Base-by-base conservation (phyloP, 805 yeast genomes). In the Starmerella lactis-condensi region DNA sequence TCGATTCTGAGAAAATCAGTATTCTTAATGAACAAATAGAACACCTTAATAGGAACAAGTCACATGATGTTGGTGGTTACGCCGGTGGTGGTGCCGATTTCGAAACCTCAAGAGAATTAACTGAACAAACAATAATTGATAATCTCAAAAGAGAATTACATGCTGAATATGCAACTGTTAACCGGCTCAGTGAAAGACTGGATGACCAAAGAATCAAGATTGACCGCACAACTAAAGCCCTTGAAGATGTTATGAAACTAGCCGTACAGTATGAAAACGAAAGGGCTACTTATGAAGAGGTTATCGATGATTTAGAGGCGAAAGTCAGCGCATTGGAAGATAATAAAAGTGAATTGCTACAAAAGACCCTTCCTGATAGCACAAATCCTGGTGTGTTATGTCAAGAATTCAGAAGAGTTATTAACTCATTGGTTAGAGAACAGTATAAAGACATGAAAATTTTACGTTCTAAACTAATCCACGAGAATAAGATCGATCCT, bases 171-270 rank as follows among this genome's bases (percentile, higher is more conserved):
- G 8, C 24, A 20, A 37, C 43, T 5, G 39, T 44, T 1, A 34
- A 32, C 28, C 49, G 48, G 32, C 46, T 52, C 44, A 44, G 44
- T 19, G 44, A 37, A 18, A 42, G 51, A 15, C 39, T 46, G 24
- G 53, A 50, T 11, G 36, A 46, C 6, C 45, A 53, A 31, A 44
- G 52, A 9, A 15, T 19, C 3, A 56, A 54, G 42, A 42, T 54
- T n/a, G 48, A 41, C 23, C 30, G 40, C 1, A 52, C 49, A 21
- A 48, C 52, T 5, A 35, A 29, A 27, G 42, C 52, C 8, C 43
- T 54, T 10, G 59, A 54, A 24, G 57, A 54, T 19, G 48, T 54
- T 18, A 54, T 58, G n/a, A 35, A 44, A 13, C 45, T 54, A 32
- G 49, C 59, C 2, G 56, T 54, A 14, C 51, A 45, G 28, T 48